Evolutionary conservation across 73 alveolate species (phyloP), one percentile per base, ranked within the genome.

Genomic region (Diophrys appendiculata): DNA sequence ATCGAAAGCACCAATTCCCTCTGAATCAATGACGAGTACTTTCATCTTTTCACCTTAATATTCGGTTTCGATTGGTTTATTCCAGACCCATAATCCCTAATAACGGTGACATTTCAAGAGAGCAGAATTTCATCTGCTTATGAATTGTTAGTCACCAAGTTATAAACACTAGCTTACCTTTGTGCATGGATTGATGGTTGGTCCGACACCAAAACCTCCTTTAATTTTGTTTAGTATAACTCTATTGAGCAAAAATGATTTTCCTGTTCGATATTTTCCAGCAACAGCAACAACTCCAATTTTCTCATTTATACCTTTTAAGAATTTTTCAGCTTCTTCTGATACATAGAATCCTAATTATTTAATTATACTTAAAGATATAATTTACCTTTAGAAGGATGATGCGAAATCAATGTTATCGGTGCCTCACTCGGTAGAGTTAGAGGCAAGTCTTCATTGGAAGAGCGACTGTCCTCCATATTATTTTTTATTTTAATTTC

Each of bases 261-360:
- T 97, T 31, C 99, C 99, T 34, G 99, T 97, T 60, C 99, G 75
- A 82, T 97, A 95, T 92, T 95, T 94, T 31, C 99, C 99, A 71
- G 99, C 98, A 18, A 97, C 99, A 26, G 98, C 97, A 23, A 97
- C 92, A 29, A 97, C 92, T 26, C 99, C 98, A 54, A 97, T 77
- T 0, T 97, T 97, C 54, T 83, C 93, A 69, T 94, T 91, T 22
- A 93, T 69, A 54, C 85, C 73, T 72, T 83, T 54, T 31, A 97
- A 75, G 56, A 97, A 86, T 56, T 93, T 93, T 31, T 79, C 80
- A 0, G 99, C 99, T 52, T 95, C 99, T 1, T 77, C 84, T 54
- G 81, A 82, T 33, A 94, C 88, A 65, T 77, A 54, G 78, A 92
- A 94, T 26, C 88, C 95, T 77, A 83, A n/a, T n/a, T n/a, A n/a